A percentile compares a stretch with the other conserved stretches of the same genome.
Conservation (phyloP, 2,329 filamentous ascomycete species). For the Aspergillus viridinutans region DNA sequence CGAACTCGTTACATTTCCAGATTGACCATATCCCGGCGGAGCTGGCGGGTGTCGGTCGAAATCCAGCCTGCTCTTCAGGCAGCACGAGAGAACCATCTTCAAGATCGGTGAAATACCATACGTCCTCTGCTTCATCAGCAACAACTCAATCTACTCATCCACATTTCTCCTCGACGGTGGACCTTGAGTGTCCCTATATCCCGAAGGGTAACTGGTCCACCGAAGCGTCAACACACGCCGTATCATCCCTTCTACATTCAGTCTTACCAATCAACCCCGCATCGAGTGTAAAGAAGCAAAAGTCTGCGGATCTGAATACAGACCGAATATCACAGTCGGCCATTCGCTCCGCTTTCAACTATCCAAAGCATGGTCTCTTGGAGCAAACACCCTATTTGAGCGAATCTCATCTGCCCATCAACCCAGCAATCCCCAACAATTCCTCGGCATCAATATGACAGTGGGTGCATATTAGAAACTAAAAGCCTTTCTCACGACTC, state of each 20-base stretch:
- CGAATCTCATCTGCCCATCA: slow-evolving; percentile 27
- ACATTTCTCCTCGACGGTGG: slow-evolving; percentile 3
- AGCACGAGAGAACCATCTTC: slow-evolving; percentile 6
- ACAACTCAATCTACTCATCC: slow-evolving; percentile 13
- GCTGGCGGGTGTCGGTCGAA: slow-evolving; percentile 20
- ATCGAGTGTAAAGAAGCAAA: slow-evolving; percentile 6
- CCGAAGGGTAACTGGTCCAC: slow-evolving; percentile 10
- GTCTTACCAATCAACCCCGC: slow-evolving; percentile 32
- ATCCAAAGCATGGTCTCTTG: slow-evolving; percentile 5
- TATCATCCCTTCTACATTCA: slow-evolving; percentile 26
- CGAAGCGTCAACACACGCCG: slow-evolving; percentile 8
- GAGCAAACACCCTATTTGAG: slow-evolving; percentile 13
- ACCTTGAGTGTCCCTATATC: slow-evolving; percentile 13
- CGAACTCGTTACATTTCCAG: slow-evolving; percentile 7
- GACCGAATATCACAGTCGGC: slow-evolving; percentile 9
- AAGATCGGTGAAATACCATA: slow-evolving; percentile 8
- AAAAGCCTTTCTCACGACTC: not conserved
- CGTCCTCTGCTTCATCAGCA: slow-evolving; percentile 11
- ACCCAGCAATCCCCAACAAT: slow-evolving; percentile 22
- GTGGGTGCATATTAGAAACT: not conserved
- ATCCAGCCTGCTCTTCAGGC: slow-evolving; percentile 15
- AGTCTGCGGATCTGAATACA: slow-evolving; percentile 1
- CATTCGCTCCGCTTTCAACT: slow-evolving; percentile 9
- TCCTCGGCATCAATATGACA: slow-evolving; percentile 11
- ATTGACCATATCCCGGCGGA: slow-evolving; percentile 13